These are phyloP conservation scores for Magnolia officinalis DNA, from an alignment of 164 flowering plant genomes.

Conservation along the genomic window DNA sequence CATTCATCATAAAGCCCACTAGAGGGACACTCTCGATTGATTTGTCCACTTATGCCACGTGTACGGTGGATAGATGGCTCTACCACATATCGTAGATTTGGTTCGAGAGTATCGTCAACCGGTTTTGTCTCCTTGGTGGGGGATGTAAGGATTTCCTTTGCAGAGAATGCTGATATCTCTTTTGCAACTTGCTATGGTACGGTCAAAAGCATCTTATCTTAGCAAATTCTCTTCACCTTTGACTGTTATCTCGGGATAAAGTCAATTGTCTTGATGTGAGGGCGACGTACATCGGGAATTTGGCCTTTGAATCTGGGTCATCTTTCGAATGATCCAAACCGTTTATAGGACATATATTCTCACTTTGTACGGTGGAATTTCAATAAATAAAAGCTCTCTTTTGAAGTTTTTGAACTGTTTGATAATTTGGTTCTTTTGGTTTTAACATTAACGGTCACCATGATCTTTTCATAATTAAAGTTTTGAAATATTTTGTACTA, in stretches of 20 bases:
- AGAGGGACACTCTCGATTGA: background rate
- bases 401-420: no score
- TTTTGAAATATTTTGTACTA: no score
- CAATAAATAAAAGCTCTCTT: no score
- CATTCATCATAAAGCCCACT: background rate
- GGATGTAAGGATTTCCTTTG: conserved; percentile 6
- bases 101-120: background rate
- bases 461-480: no score
- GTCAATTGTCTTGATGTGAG: no score
- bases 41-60: background rate
- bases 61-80: background rate
- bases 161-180: conserved; percentile 8
- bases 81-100: background rate
- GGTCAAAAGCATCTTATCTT: background rate
- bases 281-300: no score
- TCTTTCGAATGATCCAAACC: no score
- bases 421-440: no score
- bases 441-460: no score
- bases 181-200: background rate
- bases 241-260: background rate
- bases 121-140: conserved; percentile 20
- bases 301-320: no score
- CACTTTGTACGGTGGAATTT: no score
- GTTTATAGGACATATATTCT: no score
- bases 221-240: background rate